phyloP scores from a whole-genome alignment of 352 stramenopile species.

The Pythium rhizo-oryzae region DNA sequence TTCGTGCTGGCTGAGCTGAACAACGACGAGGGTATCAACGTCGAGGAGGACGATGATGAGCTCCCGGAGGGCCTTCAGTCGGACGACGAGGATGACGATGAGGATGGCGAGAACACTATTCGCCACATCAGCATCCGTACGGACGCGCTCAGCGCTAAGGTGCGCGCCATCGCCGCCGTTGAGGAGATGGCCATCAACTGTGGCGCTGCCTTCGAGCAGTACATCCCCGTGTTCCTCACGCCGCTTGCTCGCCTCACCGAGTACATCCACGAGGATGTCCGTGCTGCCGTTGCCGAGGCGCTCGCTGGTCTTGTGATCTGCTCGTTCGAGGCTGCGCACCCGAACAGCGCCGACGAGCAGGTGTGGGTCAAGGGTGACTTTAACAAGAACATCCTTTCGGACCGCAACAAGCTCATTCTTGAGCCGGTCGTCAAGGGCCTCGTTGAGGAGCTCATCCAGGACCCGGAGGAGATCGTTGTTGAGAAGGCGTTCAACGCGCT shows the following conservation, averaged over 20 bases:
- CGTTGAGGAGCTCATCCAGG: conserved; percentile 78
- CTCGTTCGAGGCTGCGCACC: conserved; percentile 84
- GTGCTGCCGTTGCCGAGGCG: conserved; percentile 76
- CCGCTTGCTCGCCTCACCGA: conserved; percentile 77
- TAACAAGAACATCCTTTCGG: conserved; percentile 74
- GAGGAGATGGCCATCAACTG: conserved; percentile 87
- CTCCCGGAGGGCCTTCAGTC: conserved; percentile 74
- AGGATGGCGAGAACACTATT: conserved; percentile 60
- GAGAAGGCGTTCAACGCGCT: conserved; percentile 96
- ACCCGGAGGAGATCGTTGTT: conserved; percentile 89
- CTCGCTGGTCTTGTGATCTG: conserved; percentile 81
- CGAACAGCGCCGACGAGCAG: conserved; percentile 75
- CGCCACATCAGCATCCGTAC: conserved; percentile 89
- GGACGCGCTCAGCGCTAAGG: conserved; percentile 85
- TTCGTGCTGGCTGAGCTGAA: conserved; percentile 73
- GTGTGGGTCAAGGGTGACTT: conserved; percentile 87
- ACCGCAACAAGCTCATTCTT: conserved; percentile 77
- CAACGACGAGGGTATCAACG: conserved; percentile 76
- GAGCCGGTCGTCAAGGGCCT: conserved; percentile 81
- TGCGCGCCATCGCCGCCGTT: conserved; percentile 78
- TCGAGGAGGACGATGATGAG: conserved; percentile 76
- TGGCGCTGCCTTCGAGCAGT: conserved; percentile 76
- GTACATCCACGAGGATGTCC: conserved; percentile 89
- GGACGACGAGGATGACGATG: conserved; percentile 78
- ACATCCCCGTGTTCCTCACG: conserved; percentile 84